Conservation (phyloP, 148 eudicot species). For the Camellia japonica region DNA sequence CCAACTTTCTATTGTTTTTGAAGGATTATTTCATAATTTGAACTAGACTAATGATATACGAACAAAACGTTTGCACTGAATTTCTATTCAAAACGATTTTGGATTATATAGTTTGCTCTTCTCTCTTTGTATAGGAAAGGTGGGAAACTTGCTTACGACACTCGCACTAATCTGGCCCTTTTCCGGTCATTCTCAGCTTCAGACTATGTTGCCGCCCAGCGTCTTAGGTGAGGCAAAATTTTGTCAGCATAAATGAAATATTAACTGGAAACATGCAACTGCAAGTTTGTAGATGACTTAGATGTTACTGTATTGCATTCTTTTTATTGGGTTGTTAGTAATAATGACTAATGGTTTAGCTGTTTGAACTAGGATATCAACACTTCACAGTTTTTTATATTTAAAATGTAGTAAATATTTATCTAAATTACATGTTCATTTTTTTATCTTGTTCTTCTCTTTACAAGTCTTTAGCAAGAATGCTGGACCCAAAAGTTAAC, state of each 20-base stretch:
- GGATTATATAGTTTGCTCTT: constrained; percentile 2
- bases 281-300: not conserved
- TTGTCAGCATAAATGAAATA: not conserved
- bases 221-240: constrained; percentile 52
- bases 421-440: not conserved
- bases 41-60: no score
- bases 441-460: not conserved
- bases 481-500: not conserved
- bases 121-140: constrained; percentile 40
- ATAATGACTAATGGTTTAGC: constrained; percentile 1
- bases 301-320: not conserved
- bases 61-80: no score
- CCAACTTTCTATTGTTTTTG: constrained; percentile 1
- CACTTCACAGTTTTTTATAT: not conserved
- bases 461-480: not conserved
- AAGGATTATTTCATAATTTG: not conserved
- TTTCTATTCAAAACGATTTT: no score
- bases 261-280: not conserved
- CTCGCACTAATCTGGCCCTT: constrained; percentile 76
- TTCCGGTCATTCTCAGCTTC: constrained; percentile 77
- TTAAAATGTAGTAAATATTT: not conserved
- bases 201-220: constrained; percentile 90
- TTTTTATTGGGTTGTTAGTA: not conserved
- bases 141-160: constrained; percentile 62
- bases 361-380: not conserved